Evolutionary conservation across 2,329 filamentous ascomycete genomes (phyloP).

Genomic region (Diplodia intermedia): DNA sequence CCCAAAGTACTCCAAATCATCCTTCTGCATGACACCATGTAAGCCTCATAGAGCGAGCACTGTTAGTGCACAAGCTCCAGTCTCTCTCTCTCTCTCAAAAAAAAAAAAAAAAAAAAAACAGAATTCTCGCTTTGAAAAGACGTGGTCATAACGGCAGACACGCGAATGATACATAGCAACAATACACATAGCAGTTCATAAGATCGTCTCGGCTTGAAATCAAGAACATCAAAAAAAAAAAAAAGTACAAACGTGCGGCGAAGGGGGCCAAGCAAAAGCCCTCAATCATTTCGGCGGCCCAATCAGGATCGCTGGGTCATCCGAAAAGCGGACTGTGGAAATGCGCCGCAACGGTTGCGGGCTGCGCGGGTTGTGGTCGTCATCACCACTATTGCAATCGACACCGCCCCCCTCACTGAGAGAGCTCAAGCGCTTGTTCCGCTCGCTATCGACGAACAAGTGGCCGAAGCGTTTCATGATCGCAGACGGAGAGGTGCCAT

Average conservation of each 20-base stretch:
- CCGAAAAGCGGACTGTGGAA: slow-evolving; percentile 6
- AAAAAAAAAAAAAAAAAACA: not conserved
- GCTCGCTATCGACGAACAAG: slow-evolving; percentile 9
- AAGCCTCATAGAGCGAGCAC: not conserved
- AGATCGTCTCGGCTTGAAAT: not conserved
- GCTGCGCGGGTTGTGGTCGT: not conserved
- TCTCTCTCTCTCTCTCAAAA: too few relatives aligned
- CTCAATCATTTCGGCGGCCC: not conserved
- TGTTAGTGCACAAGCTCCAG: not conserved
- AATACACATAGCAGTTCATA: not conserved
- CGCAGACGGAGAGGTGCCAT: not conserved
- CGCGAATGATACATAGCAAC: not conserved
- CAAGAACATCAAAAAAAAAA: not conserved
- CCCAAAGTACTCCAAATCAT: not conserved
- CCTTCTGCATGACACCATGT: not conserved
- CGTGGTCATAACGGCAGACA: not conserved
- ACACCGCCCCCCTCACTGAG: not conserved
- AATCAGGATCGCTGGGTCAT: not conserved
- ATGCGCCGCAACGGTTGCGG: not conserved
- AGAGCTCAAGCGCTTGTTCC: slow-evolving; percentile 9
- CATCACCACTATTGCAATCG: not conserved
- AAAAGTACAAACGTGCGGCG: not conserved
- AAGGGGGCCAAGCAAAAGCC: not conserved
- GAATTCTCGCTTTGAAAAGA: not conserved
- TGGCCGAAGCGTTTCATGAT: slow-evolving; percentile 6